Percentiles rank a stretch among this genome's conserved stretches.
These are phyloP conservation scores for Begonia masoniana DNA, from an alignment of 306 rosid genomes.

Conservation along the genomic window DNA sequence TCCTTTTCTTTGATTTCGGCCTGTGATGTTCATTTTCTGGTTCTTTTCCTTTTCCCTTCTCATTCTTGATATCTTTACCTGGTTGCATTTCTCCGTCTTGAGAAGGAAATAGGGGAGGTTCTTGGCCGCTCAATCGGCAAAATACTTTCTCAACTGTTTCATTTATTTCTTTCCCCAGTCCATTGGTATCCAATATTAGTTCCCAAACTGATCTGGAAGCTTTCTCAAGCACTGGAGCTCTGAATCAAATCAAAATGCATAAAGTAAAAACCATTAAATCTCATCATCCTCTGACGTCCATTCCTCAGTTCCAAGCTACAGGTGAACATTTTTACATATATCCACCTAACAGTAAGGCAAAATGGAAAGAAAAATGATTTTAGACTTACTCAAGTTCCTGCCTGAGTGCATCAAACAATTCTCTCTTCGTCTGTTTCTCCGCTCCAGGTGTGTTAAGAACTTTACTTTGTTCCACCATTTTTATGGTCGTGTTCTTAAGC, in stretches of 20 bases:
- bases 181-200: slow-evolving; percentile 62
- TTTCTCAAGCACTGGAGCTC: slow-evolving; percentile 82
- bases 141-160: slow-evolving; percentile 78
- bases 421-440: slow-evolving; percentile 89
- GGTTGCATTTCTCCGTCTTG: slow-evolving; percentile 30
- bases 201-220: slow-evolving; percentile 99
- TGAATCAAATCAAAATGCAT: slow-evolving; percentile 26
- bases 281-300: no score
- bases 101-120: slow-evolving; percentile 70
- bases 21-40: slow-evolving; percentile 24
- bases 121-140: slow-evolving; percentile 78
- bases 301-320: no score
- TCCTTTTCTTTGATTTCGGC: slow-evolving; percentile 61
- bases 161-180: slow-evolving; percentile 77
- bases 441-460: slow-evolving; percentile 94
- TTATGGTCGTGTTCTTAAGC: slow-evolving; percentile 64
- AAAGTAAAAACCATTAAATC: background rate
- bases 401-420: slow-evolving; percentile 74
- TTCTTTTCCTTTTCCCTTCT: slow-evolving; percentile 52
- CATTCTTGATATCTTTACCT: slow-evolving; percentile 30
- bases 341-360: no score
- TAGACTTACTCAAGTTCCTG: slow-evolving; percentile 74
- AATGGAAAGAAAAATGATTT: background rate
- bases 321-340: no score
- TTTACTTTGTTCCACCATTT: slow-evolving; percentile 93